Conservation (phyloP, 192 early-diverging fungal species). For the Rhizophagus sp. region DNA sequence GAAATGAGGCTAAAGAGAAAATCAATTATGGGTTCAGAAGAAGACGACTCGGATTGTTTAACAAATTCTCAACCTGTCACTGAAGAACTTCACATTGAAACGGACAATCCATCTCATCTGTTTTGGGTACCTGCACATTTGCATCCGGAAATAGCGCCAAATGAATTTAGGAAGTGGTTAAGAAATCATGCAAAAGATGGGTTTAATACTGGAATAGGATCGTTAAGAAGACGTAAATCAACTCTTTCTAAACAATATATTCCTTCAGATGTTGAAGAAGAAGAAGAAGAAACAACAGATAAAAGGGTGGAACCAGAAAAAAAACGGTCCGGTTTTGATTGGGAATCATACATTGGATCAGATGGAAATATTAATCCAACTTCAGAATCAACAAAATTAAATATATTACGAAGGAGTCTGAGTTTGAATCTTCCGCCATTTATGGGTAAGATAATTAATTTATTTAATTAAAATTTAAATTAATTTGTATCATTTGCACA, state of each 20-base stretch:
- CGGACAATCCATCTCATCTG: conserved; percentile 43
- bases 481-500: no score
- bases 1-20: conserved; percentile 23
- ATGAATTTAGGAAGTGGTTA: conserved; percentile 48
- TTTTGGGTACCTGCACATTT: conserved; percentile 52
- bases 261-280: conserved; percentile 32
- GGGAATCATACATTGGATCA: neutral
- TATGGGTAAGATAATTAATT: conserved; percentile 16
- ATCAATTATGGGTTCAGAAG: conserved; percentile 22
- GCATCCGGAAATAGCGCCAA: conserved; percentile 49
- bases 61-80: neutral
- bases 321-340: conserved; percentile 5
- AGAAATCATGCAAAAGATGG: conserved; percentile 40
- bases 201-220: conserved; percentile 27
- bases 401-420: conserved; percentile 20
- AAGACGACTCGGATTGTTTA: neutral
- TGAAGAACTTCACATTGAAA: conserved; percentile 43
- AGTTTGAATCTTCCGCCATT: conserved; percentile 26
- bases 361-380: conserved; percentile 12
- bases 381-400: conserved; percentile 24
- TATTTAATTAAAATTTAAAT: neutral
- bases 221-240: conserved; percentile 42
- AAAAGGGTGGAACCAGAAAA: neutral
- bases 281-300: neutral
- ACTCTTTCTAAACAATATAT: conserved; percentile 45